Percentiles rank a stretch among this genome's conserved stretches.
These are phyloP conservation scores for Stephania japonica DNA, from an alignment of 164 flowering plant genomes.

Conservation along the genomic window DNA sequence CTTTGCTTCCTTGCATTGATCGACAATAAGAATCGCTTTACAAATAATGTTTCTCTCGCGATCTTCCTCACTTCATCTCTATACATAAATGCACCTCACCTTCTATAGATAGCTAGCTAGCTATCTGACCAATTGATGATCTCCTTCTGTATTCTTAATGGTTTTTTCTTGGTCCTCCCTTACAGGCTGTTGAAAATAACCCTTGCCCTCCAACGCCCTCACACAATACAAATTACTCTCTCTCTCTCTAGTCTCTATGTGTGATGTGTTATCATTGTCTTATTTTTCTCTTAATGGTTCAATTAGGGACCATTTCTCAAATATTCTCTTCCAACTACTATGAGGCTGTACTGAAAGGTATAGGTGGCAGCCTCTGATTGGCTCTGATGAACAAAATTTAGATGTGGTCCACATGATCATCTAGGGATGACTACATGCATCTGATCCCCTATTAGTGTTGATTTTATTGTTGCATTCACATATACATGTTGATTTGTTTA, in stretches of 20 bases:
- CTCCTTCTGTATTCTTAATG: constrained; percentile 21
- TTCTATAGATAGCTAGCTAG: background rate
- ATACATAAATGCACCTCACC: constrained; percentile 9
- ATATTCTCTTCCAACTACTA: background rate
- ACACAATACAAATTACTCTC: background rate
- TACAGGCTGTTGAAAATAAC: constrained; percentile 34
- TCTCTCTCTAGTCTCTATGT: background rate
- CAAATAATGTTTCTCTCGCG: constrained; percentile 10
- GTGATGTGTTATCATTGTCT: background rate
- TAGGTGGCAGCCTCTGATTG: constrained; percentile 1
- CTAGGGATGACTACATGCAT: background rate
- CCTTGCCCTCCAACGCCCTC: background rate
- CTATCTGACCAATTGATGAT: background rate
- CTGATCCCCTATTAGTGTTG: background rate
- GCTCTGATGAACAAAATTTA: background rate
- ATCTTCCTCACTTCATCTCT: background rate
- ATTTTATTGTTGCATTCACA: background rate
- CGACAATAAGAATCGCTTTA: background rate
- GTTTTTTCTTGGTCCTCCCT: constrained; percentile 24
- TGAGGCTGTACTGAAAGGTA: background rate
- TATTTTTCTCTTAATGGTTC: background rate
- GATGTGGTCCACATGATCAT: background rate
- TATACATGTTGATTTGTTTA: constrained; percentile 1
- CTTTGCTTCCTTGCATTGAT: background rate
- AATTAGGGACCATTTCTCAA: background rate